Evolutionary conservation across 805 yeast genomes (phyloP).

Genomic region (Blastobotrys attinorum): DNA sequence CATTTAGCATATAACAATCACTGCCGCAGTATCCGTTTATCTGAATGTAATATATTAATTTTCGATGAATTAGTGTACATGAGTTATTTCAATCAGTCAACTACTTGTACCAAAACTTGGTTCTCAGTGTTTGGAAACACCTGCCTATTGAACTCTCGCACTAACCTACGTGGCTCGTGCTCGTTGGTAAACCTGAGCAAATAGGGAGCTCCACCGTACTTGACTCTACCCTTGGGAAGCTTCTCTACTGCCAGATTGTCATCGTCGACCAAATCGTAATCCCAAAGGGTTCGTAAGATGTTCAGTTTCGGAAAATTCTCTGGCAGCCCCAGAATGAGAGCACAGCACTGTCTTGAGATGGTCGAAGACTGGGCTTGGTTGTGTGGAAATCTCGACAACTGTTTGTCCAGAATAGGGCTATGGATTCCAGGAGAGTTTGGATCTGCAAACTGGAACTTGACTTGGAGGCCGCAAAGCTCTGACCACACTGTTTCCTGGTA

Average conservation of each 20-base stretch:
- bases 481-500: conserved; percentile 42
- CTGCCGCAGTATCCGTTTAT: too few species aligned
- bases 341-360: conserved; percentile 22
- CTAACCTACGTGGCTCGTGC: conserved; percentile 26
- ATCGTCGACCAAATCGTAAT: conserved; percentile 27
- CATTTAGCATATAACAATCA: too few species aligned
- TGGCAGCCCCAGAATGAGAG: conserved; percentile 27
- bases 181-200: conserved; percentile 25
- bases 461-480: conserved; percentile 42
- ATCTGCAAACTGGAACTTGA: conserved; percentile 40
- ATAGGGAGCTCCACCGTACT: conserved; percentile 27
- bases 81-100: conserved; percentile 18
- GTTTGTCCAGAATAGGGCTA: conserved; percentile 21
- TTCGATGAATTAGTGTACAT: neutral
- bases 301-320: conserved; percentile 14
- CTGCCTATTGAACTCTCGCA: conserved; percentile 22
- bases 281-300: conserved; percentile 26
- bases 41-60: neutral
- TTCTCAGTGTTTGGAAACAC: conserved; percentile 23
- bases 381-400: too few species aligned
- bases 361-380: too few species aligned
- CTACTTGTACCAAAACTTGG: conserved; percentile 24
- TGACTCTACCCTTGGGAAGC: conserved; percentile 23
- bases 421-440: conserved; percentile 12
- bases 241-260: conserved; percentile 26